Base-by-base conservation (phyloP, 2,329 filamentous ascomycete genomes). In the Pseudogymnoascus sp. region DNA sequence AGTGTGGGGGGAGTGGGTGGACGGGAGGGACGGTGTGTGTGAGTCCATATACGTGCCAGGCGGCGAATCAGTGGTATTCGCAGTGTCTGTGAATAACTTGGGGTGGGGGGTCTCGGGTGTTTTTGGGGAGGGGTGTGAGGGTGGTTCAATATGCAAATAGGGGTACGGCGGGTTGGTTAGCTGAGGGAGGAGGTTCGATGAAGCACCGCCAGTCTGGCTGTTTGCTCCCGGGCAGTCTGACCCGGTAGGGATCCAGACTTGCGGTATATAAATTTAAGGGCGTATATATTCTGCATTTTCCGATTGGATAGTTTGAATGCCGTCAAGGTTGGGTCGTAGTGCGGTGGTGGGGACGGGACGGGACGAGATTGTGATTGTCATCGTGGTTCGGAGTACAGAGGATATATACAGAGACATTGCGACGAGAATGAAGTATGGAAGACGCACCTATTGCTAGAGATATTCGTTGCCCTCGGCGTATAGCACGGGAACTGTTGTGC, bases 1-100 rank as follows among this genome's bases (percentile, higher is more conserved):
- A 74, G 63, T 76, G 74, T 64, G 74, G 74, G 29, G 74, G 73
- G 31, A 64, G 65, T 23, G 70, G 69, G 16, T 74, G 67, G 59
- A 70, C 63, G n/a, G 74, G 73, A 45, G 63, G 70, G 21, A 73
- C 70, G 19, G 63, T 64, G 6, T 76, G 74, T 68, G 70, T 66
- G 5, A 65, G 67, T 14, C 71, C 70, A 19, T 72, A 66, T 52
- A 70, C 65, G 29, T 77, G 75, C 69, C 71, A 69, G 29, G 65
- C 66, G 49, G 61, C 65, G 64, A 76, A 73, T 68, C 63, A 65
- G n/a, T 76, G 71, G 64, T 76, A 76, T 64, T 72, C 66, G 31
- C 73, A 75, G 68, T 75, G 73, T 68, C 66, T 73, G 67, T 74
- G 70, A 70, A 16, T 63, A n/a, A 12, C 6, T 12, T 14, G 2